Conservation (phyloP, 495 filamentous ascomycete genomes). For the Penicillium macrosclerotiorum region DNA sequence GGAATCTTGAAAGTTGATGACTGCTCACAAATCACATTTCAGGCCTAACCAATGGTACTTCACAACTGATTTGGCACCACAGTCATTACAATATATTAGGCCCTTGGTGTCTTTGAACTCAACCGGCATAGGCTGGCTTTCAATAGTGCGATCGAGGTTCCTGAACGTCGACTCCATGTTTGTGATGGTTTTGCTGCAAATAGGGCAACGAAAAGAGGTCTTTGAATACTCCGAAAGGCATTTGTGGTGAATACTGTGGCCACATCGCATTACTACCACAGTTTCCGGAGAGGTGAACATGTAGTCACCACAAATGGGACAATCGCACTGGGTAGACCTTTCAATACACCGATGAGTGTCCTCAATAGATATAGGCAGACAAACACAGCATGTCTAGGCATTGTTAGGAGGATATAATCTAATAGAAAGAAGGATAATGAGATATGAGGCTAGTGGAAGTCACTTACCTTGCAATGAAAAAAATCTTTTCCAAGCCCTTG, state of each 20-base stretch:
- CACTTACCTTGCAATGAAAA: slow-evolving; percentile 88
- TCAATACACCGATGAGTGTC: slow-evolving; percentile 92
- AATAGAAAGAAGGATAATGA: background rate
- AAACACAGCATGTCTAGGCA: slow-evolving; percentile 79
- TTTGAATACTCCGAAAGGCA: slow-evolving; percentile 86
- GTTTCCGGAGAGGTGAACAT: slow-evolving; percentile 90
- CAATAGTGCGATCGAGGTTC: slow-evolving; percentile 80
- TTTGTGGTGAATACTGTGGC: slow-evolving; percentile 87
- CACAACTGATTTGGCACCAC: slow-evolving; percentile 77
- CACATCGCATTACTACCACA: slow-evolving; percentile 93
- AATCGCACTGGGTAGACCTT: slow-evolving; percentile 90
- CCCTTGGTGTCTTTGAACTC: slow-evolving; percentile 79
- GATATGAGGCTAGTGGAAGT: background rate
- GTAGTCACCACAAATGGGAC: slow-evolving; percentile 97
- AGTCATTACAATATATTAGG: slow-evolving; percentile 91
- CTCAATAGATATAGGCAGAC: slow-evolving; percentile 78
- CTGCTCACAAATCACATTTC: slow-evolving; percentile 71
- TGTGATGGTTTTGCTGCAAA: slow-evolving; percentile 86
- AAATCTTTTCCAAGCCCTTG: slow-evolving; percentile 94
- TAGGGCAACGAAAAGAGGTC: slow-evolving; percentile 87
- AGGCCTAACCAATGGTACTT: slow-evolving; percentile 93
- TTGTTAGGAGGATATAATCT: slow-evolving; percentile 10
- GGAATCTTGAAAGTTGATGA: background rate
- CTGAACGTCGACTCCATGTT: slow-evolving; percentile 98
- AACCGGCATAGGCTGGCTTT: slow-evolving; percentile 84